These are phyloP conservation scores for Candida boidinii DNA, from an alignment of 805 yeast species.

Conservation along the genomic window DNA sequence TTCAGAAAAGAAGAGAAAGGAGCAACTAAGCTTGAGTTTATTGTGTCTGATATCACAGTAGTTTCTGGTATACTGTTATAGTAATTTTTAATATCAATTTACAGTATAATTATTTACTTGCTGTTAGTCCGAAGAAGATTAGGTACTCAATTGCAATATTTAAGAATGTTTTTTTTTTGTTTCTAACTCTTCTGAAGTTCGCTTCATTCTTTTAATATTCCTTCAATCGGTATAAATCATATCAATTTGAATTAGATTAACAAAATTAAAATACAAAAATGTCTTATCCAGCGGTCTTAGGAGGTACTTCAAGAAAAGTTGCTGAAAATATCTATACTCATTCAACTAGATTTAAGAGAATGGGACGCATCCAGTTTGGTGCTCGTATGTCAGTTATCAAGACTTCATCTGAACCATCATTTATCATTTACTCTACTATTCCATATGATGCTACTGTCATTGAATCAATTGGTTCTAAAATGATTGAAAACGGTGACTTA, in stretches of 20 bases:
- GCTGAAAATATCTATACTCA: slow-evolving; percentile 23
- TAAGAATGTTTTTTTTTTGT: too few species aligned
- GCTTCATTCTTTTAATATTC: too few species aligned
- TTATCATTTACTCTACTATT: slow-evolving; percentile 49
- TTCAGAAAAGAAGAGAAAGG: too few species aligned
- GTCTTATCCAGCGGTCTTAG: slow-evolving; percentile 32
- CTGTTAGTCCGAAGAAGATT: too few species aligned
- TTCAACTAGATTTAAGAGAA: slow-evolving; percentile 20
- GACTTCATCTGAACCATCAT: slow-evolving; percentile 16
- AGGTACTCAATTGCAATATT: too few species aligned
- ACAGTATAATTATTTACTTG: too few species aligned
- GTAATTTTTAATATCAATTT: too few species aligned
- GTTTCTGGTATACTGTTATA: too few species aligned
- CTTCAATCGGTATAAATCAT: too few species aligned
- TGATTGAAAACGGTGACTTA: slow-evolving; percentile 16
- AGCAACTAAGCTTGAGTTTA: too few species aligned
- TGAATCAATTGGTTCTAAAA: slow-evolving; percentile 25
- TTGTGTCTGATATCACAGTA: too few species aligned
- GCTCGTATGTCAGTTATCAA: slow-evolving; percentile 30
- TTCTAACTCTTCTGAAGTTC: too few species aligned
- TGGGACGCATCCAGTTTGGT: slow-evolving; percentile 31
- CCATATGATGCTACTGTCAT: slow-evolving; percentile 43
- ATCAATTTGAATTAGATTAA: neutral
- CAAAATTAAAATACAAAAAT: slow-evolving; percentile 10
- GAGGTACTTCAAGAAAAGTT: slow-evolving; percentile 29